These are phyloP conservation scores for Podaxis sp. DNA, from an alignment of 768 basidiomycete genomes.

Conservation along the genomic window DNA sequence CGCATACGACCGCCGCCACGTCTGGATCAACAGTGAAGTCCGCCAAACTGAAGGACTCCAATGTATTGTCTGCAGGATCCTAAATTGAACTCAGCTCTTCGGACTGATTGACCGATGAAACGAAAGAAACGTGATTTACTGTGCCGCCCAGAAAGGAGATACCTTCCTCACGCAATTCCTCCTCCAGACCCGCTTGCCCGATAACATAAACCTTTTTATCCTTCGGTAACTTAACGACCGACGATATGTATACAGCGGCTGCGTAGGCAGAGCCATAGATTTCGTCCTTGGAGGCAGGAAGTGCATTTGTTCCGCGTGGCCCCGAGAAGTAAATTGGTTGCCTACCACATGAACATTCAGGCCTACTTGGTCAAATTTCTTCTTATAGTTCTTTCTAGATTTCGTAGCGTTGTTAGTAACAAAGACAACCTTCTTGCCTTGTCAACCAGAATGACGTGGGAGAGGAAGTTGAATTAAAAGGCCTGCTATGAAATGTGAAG, in stretches of 20 bases:
- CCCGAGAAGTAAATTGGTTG: conserved; percentile 17
- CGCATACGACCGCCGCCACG: conserved; percentile 94
- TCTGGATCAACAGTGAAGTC: conserved; percentile 73
- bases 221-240: conserved; percentile 85
- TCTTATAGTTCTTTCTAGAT: conserved; percentile 83
- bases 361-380: conserved; percentile 88
- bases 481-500: conserved; percentile 13
- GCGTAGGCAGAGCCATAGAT: conserved; percentile 94
- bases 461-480: conserved; percentile 3
- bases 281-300: conserved; percentile 65
- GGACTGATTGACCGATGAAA: conserved; percentile 8
- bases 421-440: conserved; percentile 86
- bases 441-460: conserved; percentile 13
- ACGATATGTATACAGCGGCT: conserved; percentile 72
- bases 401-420: conserved; percentile 98
- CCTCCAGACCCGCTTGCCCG: conserved; percentile 88
- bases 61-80: conserved; percentile 84
- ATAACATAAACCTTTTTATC: conserved; percentile 96
- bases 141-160: conserved; percentile 81
- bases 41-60: conserved; percentile 65
- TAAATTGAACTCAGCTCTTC: conserved; percentile 28
- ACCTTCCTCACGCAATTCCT: conserved; percentile 89
- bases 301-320: background rate
- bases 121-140: conserved; percentile 36
- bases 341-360: conserved; percentile 83